Evolutionary conservation across 768 basidiomycete genomes (phyloP), one percentile per base, ranked within the genome.

Genomic region (Lenzites betulinus): DNA sequence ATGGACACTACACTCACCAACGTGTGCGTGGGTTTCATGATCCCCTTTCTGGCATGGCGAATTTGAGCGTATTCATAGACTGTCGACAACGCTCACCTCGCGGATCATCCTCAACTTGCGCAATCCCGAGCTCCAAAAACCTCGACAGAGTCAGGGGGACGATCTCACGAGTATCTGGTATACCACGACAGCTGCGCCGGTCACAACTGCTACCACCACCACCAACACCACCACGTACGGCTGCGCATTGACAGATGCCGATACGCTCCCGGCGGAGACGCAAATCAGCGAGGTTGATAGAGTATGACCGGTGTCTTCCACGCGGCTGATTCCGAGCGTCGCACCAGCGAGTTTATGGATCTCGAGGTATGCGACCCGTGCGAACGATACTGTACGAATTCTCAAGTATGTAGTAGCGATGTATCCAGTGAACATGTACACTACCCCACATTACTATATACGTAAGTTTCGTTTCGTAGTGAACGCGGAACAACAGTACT

Each of bases 71-170:
- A 25, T 46, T 36, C 44, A 2, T 18, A 65, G 64, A 15, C 23
- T 65, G 7, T 62, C 64, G 9, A 59, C 48, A 15, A 56, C 60
- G 5, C 39, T 65, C 9, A 57, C 57, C 15, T 65, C 64, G 9
- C 52, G 64, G 20, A 39, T 65, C 1, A 65, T 65, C 3, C 60
- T 65, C 41, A 65, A 65, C 26, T 38, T 65, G 9, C 60, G 64
- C n/a, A 46, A 59, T 15, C 60, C 64, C 11, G 54, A 35, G 2
- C 51, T 61, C 1, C 51, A 53, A 33, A 46, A 30, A 26, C 11
- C 55, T 13, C 61, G 55, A n/a, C 55, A 50, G 15, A 1, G 20
- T 57, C 50, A 50, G 25, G 16, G 16, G 12, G 9, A 18, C 20
- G 9, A 50, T 35, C 20, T 26, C 7, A 26, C 48, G 39, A 36